Percentiles rank a stretch among this genome's conserved stretches.
phyloP scores from a whole-genome alignment of 2,329 filamentous ascomycete species.

The Magnaporthiopsis rhizophila region DNA sequence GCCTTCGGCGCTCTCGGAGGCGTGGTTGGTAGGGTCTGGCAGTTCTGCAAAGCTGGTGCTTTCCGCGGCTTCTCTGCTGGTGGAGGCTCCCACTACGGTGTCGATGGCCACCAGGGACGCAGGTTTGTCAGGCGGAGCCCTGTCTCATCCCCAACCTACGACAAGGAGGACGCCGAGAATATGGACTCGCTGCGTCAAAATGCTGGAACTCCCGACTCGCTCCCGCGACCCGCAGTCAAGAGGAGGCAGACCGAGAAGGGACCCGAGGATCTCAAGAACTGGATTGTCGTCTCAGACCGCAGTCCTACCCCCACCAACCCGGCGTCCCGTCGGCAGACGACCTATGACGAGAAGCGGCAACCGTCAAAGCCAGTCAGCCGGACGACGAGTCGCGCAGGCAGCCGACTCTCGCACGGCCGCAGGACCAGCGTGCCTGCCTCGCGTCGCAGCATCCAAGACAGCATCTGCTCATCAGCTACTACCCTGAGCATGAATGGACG shows the following conservation, averaged over 20 bases:
- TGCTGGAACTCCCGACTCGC: neutral
- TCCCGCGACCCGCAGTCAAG: conserved; percentile 38
- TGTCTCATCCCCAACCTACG: neutral
- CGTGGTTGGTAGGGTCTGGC: conserved; percentile 71
- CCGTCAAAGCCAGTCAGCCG: neutral
- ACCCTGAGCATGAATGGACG: conserved; percentile 13
- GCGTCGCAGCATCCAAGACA: conserved; percentile 18
- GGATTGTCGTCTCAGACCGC: conserved; percentile 14
- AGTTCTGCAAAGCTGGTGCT: conserved; percentile 67
- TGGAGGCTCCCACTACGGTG: conserved; percentile 61
- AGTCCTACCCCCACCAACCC: conserved; percentile 1
- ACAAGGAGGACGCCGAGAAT: neutral
- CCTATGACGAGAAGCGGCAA: conserved; percentile 8
- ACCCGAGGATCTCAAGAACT: neutral
- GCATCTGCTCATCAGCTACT: conserved; percentile 6
- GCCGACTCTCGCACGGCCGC: conserved; percentile 21
- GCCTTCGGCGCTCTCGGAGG: conserved; percentile 57
- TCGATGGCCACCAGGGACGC: neutral
- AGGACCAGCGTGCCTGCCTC: conserved; percentile 37
- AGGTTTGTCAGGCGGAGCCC: neutral
- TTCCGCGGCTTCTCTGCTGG: conserved; percentile 85
- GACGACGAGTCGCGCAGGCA: neutral
- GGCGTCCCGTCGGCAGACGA: conserved; percentile 7
- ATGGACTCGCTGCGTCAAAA: neutral
- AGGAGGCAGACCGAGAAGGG: conserved; percentile 36